phyloP scores from a whole-genome alignment of 768 basidiomycete genomes.

The Russula sp. region DNA sequence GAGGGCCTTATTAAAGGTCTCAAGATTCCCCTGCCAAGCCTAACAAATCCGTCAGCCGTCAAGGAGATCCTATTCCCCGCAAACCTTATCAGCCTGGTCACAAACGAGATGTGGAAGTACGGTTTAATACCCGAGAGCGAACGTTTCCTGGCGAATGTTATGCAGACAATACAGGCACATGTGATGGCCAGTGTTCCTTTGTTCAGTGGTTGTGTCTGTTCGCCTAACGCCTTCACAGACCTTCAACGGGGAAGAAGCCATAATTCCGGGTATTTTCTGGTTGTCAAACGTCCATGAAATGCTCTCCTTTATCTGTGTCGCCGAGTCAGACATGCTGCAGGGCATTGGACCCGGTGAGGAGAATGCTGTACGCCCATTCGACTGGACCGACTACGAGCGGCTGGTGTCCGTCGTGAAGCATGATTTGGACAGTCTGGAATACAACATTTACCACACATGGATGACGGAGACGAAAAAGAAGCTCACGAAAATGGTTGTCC shows the following conservation, averaged over 20 bases:
- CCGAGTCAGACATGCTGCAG: conserved; percentile 98
- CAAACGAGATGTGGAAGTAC: conserved; percentile 99
- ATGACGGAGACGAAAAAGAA: conserved; percentile 98
- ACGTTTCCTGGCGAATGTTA: conserved; percentile 95
- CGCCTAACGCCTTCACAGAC: conserved; percentile 43
- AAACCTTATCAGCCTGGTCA: conserved; percentile 92
- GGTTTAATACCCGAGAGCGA: conserved; percentile 96
- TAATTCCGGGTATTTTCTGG: conserved; percentile 98
- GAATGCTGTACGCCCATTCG: conserved; percentile 84
- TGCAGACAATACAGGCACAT: conserved; percentile 96
- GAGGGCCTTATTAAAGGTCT: conserved; percentile 84
- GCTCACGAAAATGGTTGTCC: conserved; percentile 95
- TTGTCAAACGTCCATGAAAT: conserved; percentile 99
- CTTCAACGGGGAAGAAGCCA: conserved; percentile 89
- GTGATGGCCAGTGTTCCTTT: conserved; percentile 76
- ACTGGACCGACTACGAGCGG: conserved; percentile 96
- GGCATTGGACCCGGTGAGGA: conserved; percentile 97
- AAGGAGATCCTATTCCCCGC: conserved; percentile 99
- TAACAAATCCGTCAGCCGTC: conserved; percentile 86
- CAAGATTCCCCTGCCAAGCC: conserved; percentile 87
- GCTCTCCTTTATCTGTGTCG: conserved; percentile 96
- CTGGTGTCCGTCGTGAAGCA: conserved; percentile 98
- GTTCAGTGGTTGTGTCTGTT: conserved; percentile 7
- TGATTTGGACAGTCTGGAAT: conserved; percentile 95
- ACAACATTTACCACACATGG: conserved; percentile 99